Evolutionary conservation across 1,139 yeast species (phyloP).

Genomic region (Pichia sp.): DNA sequence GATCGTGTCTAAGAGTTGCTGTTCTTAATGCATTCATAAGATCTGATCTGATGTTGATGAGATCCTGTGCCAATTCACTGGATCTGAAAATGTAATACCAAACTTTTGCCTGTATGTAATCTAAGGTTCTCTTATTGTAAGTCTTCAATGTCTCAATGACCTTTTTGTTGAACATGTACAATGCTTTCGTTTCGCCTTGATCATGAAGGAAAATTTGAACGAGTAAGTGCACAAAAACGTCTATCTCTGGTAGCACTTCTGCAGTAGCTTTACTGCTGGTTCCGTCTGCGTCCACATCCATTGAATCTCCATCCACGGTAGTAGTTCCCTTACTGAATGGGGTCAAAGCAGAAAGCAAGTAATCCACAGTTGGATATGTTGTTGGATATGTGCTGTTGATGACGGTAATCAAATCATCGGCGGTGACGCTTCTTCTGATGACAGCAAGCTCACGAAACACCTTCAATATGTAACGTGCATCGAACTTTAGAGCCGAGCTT

Average conservation of each 20-base stretch:
- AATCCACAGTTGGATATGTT: constrained; percentile 35
- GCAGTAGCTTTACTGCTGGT: constrained; percentile 17
- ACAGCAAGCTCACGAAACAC: constrained; percentile 79
- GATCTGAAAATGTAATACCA: constrained; percentile 91
- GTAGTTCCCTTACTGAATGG: constrained; percentile 22
- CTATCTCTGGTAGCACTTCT: constrained; percentile 62
- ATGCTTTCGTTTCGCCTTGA: constrained; percentile 39
- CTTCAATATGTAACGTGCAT: constrained; percentile 80
- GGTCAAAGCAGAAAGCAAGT: constrained; percentile 34
- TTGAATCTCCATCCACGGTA: constrained; percentile 18
- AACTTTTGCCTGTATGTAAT: constrained; percentile 78
- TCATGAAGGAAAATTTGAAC: constrained; percentile 75
- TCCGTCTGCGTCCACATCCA: constrained; percentile 25
- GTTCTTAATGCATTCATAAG: constrained; percentile 74
- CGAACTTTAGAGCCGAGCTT: constrained; percentile 71
- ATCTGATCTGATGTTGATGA: constrained; percentile 58
- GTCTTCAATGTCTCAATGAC: constrained; percentile 51
- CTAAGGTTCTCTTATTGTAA: constrained; percentile 78
- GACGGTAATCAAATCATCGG: constrained; percentile 46
- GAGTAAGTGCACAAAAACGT: constrained; percentile 70
- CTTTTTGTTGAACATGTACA: constrained; percentile 45
- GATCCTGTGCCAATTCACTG: constrained; percentile 58
- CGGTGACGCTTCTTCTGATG: constrained; percentile 57
- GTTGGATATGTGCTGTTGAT: constrained; percentile 49
- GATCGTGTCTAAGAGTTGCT: constrained; percentile 86